Evolutionary conservation across 768 basidiomycete species (phyloP), one percentile per base, ranked within the genome.

Genomic region (Phylloporus sp.): DNA sequence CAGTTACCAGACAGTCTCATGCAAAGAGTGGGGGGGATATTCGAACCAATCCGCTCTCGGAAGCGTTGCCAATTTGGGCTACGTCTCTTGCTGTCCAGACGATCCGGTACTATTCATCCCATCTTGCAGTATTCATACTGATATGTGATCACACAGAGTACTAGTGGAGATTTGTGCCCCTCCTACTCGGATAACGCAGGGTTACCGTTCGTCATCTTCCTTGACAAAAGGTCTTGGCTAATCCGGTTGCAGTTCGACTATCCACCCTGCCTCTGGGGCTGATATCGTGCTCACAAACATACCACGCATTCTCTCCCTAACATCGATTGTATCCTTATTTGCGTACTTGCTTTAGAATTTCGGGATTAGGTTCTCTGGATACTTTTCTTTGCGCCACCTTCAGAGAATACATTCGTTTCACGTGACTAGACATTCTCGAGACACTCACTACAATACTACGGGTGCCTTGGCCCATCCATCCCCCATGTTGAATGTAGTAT

Each of bases 111-210:
- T 29, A 71, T 64, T 33, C 35, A 22, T 44, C 24, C 27, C 21
- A 22, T 24, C 15, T 13, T 27, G 11, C 18, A 15, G 1, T 31
- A 20, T 47, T 23, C 11, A 40, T 29, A 13, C 51, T 51, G 22
- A 51, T 28, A 3, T 20, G 5, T 48, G 13, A 26, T 28, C n/a
- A 42, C 13, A 23, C 59, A 78, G 75, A 68, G 68, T 35, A 71
- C 68, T 54, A 26, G 52, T 57, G 21, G 78, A 71, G 66, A 75
- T 42, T 76, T 78, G 29, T 89, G 86, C 58, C 75, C 82, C 22
- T 87, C 86, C 0, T 88, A 76, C 61, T 88, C 86, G 32, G 84
- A 84, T 55, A 61, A 73, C 39, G 77, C 79, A 55, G 80, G 80
- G 22, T 62, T 83, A 49, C 73, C 84, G 85, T 86, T 54, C 47